Conservation (phyloP, 345 rosid species). For the Dipteronia sinensis region DNA sequence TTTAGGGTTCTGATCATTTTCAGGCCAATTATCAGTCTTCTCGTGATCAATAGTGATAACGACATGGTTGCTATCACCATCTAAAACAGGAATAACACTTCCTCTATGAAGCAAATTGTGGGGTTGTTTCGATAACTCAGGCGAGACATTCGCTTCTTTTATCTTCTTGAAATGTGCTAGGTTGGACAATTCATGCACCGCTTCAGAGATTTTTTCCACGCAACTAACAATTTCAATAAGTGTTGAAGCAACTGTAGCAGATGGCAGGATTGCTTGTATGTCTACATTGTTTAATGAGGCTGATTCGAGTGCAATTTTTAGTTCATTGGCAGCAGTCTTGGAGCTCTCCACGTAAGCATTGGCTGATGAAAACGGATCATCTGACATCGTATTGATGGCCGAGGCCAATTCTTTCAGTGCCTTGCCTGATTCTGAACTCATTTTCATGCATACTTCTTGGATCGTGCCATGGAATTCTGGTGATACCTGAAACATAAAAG, state of each 20-base stretch:
- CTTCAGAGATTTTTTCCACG: slow-evolving; percentile 51
- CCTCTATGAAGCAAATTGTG: slow-evolving; percentile 62
- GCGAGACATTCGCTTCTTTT: slow-evolving; percentile 39
- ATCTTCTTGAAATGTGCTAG: slow-evolving; percentile 52
- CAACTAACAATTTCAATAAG: slow-evolving; percentile 50
- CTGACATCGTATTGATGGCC: slow-evolving; percentile 54
- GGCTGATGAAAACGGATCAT: slow-evolving; percentile 35
- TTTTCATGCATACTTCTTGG: slow-evolving; percentile 43
- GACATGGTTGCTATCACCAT: slow-evolving; percentile 38
- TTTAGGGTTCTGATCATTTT: slow-evolving; percentile 21
- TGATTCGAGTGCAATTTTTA: slow-evolving; percentile 44
- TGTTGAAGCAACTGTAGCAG: slow-evolving; percentile 59
- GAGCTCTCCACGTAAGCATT: slow-evolving; percentile 50
- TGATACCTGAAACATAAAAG: slow-evolving; percentile 42
- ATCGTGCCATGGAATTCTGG: slow-evolving; percentile 41
- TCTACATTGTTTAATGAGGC: slow-evolving; percentile 32
- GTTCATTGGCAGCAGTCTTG: slow-evolving; percentile 44
- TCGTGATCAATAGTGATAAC: slow-evolving; percentile 38
- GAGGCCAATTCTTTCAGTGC: slow-evolving; percentile 60
- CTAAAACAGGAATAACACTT: slow-evolving; percentile 50
- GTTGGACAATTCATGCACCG: slow-evolving; percentile 54
- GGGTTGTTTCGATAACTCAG: slow-evolving; percentile 29
- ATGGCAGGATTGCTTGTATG: slow-evolving; percentile 52
- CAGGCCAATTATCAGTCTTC: slow-evolving; percentile 31
- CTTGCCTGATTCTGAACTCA: slow-evolving; percentile 54